Base-by-base conservation (phyloP, 1,284 basidiomycete species). In the Phylloboletellus chloephorus region DNA sequence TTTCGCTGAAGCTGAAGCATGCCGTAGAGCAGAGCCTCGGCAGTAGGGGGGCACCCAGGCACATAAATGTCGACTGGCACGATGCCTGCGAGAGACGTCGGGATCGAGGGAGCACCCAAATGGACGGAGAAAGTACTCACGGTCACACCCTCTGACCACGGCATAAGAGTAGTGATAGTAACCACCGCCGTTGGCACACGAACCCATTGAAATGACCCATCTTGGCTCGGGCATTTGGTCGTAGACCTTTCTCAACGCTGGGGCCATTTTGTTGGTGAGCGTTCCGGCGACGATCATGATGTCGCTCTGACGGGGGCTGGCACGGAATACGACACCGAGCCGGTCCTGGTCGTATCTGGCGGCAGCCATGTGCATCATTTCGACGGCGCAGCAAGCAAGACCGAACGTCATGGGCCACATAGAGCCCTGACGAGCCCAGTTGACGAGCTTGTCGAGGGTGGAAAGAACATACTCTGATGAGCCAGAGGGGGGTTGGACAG, bases 351-450 rank as follows among this genome's bases (percentile, higher is more conserved):
- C 96, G 67, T 98, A 99, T 48, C 96, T 82, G 11, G 96, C 92
- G 30, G 95, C 94, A 40, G 96, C 96, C 88, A 96, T 92, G 71
- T 96, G 93, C 91, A 95, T 95, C 90, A 95, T 95, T 72, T 99
- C 95, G 31, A 99, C 94, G 42, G 95, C 96, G 66, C 95, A 99
- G 68, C 95, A 98, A 3, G 96, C 95, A 41, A 99, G 80, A 88
- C 88, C 88, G 65, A 92, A 97, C 34, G 94, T 98, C 93, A 98
- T 96, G 31, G 96, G 96, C 96, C 96, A 99, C 82, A 98, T 95
- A 22, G 91, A 96, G 43, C 95, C 86, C 68, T 98, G 94, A 45
- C 95, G 76, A 11, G 87, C 94, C 95, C 95, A 98, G 67, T 98
- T 98, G 56, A 87, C 88, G 31, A 98, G 78, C 72, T 98, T 98